phyloP scores from a whole-genome alignment of 73 alveolate genomes.

The Breviolum minutum region DNA sequence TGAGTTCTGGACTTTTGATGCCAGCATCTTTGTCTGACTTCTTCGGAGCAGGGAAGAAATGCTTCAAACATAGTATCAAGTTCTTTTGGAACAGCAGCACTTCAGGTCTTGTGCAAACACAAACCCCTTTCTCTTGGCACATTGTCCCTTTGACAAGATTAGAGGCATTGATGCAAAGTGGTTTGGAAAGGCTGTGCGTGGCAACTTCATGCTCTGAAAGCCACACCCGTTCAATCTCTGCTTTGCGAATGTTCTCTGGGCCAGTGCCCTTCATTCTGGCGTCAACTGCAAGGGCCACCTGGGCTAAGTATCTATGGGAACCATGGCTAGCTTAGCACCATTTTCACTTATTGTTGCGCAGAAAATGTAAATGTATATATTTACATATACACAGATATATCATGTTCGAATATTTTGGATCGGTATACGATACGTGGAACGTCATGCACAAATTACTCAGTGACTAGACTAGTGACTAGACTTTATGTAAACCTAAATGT shows the following conservation, averaged over 20 bases:
- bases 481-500: not conserved
- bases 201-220: slow-evolving; percentile 9
- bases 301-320: too few relatives aligned
- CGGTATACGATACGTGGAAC: too few relatives aligned
- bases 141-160: not conserved
- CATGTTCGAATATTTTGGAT: too few relatives aligned
- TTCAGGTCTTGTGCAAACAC: not conserved
- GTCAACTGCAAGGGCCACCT: not conserved
- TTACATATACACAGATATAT: too few relatives aligned
- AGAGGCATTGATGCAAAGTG: not conserved
- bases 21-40: not conserved
- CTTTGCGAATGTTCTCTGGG: not conserved
- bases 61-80: not conserved
- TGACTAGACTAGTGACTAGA: not conserved
- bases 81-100: not conserved
- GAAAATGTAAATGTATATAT: too few relatives aligned
- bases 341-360: too few relatives aligned
- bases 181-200: not conserved
- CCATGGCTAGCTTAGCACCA: too few relatives aligned
- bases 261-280: not conserved
- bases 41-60: not conserved
- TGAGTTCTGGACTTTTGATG: not conserved
- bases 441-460: too few relatives aligned
- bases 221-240: not conserved
- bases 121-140: not conserved